A percentile compares a stretch with the other conserved stretches of the same genome.
Conservation (phyloP, 169 alveolate genomes). For the Eimeria brunetti region DNA sequence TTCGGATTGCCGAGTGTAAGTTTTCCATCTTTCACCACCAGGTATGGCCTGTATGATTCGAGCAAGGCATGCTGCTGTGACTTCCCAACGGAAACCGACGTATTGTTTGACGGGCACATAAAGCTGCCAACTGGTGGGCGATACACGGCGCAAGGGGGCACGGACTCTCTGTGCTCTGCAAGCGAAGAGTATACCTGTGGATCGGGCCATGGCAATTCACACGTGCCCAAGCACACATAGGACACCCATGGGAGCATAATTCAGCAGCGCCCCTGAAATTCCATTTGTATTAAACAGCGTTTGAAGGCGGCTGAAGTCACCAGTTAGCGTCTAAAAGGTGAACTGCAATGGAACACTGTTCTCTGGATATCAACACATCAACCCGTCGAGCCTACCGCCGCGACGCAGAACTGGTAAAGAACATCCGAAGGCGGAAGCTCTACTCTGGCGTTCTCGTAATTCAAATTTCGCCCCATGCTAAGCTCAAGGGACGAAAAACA, state of each 20-base stretch:
- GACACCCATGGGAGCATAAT: background rate
- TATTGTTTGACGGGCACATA: background rate
- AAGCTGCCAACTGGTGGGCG: conserved; percentile 68
- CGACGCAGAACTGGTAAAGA: conserved; percentile 78
- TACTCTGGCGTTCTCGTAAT: conserved; percentile 21
- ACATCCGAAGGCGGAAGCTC: conserved; percentile 54
- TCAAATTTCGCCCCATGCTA: conserved; percentile 6
- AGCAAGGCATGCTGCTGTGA: conserved; percentile 35
- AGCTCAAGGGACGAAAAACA: conserved; percentile 2
- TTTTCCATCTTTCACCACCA: conserved; percentile 33
- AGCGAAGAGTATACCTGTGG: conserved; percentile 66
- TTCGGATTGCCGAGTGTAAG: conserved; percentile 14
- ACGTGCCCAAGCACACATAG: background rate
- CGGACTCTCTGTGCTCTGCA: conserved; percentile 64
- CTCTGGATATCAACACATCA: background rate
- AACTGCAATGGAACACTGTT: background rate
- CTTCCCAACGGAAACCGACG: background rate
- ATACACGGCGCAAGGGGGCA: conserved; percentile 17
- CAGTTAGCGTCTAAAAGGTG: background rate
- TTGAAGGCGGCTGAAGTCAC: background rate
- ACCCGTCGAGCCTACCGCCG: conserved; percentile 59
- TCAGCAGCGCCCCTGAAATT: background rate
- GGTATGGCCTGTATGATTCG: conserved; percentile 27
- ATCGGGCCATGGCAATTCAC: background rate
- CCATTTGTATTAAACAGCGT: background rate